Evolutionary conservation across 129 eudicot species (phyloP), one percentile per base, ranked within the genome.

Genomic region (Centella asiatica): DNA sequence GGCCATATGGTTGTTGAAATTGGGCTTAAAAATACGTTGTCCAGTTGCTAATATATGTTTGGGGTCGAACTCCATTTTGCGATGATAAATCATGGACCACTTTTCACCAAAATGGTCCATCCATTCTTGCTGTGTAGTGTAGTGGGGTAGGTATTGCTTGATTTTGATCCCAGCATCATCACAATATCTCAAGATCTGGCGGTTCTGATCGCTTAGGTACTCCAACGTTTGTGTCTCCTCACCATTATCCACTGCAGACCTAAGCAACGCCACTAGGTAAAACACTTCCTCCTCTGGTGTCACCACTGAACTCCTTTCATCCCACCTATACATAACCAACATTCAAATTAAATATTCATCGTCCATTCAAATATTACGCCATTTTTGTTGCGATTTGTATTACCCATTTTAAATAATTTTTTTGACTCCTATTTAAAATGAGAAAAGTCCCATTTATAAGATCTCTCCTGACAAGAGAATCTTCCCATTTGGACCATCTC

Each of bases 221-320:
- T 85, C 80, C 19, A 89, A 56, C 5, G 79, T 69, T 42, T 82
- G 81, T 2, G 87, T 77, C 63, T 82, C 97, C 33, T 82, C 90
- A 0, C 90, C 95, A 0, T 69, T 77, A 23, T 85, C 80, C 72
- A 89, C 20, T 2, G 90, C 97, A 0, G 97, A 89, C 48, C 97
- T 80, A 33, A 89, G 85, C 39, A 89, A 60, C 13, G 90, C 97
- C 62, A 89, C 97, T 60, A 85, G 53, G 78, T 89, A 89, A 74
- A 89, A 89, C 72, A 85, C 85, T 14, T 85, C 90, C 67, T 89
- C 97, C 0, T 82, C 76, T 1, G 97, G 95, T 44, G 85, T 89
- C 66, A 89, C 97, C 13, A 60, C 87, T 3, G 95, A 85, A 20
- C 65, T 72, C 29, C 61, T 71, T 25, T 82, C 81, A n/a, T 89